Conservation (phyloP, 257 asterid genomes). For the Mitragyna speciosa region DNA sequence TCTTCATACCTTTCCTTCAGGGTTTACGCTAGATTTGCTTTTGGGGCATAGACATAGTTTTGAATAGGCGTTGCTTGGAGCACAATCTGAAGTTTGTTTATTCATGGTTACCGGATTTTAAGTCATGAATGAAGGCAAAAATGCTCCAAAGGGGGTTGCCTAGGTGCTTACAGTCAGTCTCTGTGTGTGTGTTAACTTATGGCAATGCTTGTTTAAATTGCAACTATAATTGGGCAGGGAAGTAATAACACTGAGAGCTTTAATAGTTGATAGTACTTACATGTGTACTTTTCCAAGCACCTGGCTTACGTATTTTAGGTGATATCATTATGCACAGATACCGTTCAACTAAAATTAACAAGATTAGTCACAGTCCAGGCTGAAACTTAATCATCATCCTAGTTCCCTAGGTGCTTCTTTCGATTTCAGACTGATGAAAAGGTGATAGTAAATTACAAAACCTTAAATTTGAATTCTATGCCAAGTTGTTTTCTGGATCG, state of each 20-base stretch:
- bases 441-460: too few relatives aligned
- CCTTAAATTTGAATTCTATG: too few relatives aligned
- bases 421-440: too few relatives aligned
- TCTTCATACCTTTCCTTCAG: not conserved
- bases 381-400: not conserved
- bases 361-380: not conserved
- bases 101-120: not conserved
- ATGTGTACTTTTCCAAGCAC: not conserved
- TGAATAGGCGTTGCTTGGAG: not conserved
- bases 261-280: not conserved
- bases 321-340: too few relatives aligned
- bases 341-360: not conserved
- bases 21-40: not conserved
- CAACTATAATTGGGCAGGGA: not conserved
- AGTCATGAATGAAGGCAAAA: not conserved
- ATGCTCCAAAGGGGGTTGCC: not conserved
- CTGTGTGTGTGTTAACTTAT: not conserved
- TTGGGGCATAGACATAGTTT: not conserved
- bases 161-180: not conserved
- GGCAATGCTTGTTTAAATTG: not conserved
- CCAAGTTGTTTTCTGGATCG: too few relatives aligned
- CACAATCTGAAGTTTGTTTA: not conserved
- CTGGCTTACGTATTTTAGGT: not conserved
- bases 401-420: not conserved
- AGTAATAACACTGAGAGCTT: not conserved